phyloP scores from a whole-genome alignment of 129 eudicot species.

The Artemisia annua region DNA sequence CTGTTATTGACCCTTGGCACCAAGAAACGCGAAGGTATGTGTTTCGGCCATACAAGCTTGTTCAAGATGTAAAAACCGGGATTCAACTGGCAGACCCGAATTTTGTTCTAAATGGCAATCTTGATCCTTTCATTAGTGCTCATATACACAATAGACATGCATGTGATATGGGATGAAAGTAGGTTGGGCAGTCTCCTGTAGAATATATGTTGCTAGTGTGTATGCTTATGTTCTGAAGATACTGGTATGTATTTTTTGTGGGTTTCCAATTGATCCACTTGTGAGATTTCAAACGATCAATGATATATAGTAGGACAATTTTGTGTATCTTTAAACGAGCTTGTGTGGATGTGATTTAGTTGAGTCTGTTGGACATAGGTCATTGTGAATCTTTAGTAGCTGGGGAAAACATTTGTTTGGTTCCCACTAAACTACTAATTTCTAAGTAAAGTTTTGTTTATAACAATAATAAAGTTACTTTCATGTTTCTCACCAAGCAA shows the following conservation, averaged over 20 bases:
- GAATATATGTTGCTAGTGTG: slow-evolving; percentile 19
- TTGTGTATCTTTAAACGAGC: background rate
- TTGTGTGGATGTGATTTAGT: background rate
- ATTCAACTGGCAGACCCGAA: slow-evolving; percentile 62
- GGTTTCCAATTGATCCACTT: background rate
- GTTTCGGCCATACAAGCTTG: slow-evolving; percentile 66
- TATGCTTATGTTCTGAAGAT: slow-evolving; percentile 16
- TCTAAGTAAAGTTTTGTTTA: background rate
- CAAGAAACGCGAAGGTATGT: slow-evolving; percentile 71
- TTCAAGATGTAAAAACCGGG: slow-evolving; percentile 84
- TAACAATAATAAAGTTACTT: background rate
- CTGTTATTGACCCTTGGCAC: slow-evolving; percentile 44
- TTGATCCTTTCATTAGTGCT: slow-evolving; percentile 72
- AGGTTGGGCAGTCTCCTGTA: slow-evolving; percentile 7
- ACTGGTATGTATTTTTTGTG: slow-evolving; percentile 9
- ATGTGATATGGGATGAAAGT: slow-evolving; percentile 38
- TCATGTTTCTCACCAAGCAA: background rate
- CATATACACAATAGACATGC: slow-evolving; percentile 60
- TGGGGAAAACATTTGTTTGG: background rate
- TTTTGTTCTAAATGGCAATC: slow-evolving; percentile 71
- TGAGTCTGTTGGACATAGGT: background rate
- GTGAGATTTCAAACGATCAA: slow-evolving; percentile 19
- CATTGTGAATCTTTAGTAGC: too few species aligned
- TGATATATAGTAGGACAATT: slow-evolving; percentile 12
- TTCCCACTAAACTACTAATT: background rate